phyloP scores from a whole-genome alignment of 2,329 filamentous ascomycete species.

The Sporothrix humicola region DNA sequence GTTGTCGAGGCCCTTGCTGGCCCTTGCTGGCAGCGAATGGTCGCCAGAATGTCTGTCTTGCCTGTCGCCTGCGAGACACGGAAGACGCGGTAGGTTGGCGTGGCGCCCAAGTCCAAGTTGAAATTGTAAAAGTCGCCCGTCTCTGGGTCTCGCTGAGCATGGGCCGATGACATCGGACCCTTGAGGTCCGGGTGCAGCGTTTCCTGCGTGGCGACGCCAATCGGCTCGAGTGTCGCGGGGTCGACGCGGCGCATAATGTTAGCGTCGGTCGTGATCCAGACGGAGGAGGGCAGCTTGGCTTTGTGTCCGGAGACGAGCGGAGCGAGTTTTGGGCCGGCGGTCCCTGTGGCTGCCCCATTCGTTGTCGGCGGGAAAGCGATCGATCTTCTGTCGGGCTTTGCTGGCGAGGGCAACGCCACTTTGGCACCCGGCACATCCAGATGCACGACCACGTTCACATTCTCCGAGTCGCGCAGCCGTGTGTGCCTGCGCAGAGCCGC shows the following conservation, averaged over 20 bases:
- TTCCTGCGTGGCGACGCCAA: conserved; percentile 65
- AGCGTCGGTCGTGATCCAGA: conserved; percentile 65
- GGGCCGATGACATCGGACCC: conserved; percentile 71
- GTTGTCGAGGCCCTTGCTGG: background rate
- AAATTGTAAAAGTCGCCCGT: conserved; percentile 83
- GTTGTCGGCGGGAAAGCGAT: background rate
- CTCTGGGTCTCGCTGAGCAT: conserved; percentile 71
- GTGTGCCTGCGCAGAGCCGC: conserved; percentile 38
- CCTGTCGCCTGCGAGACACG: conserved; percentile 64
- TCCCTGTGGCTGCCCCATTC: background rate
- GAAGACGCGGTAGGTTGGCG: conserved; percentile 72
- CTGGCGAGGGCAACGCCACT: background rate
- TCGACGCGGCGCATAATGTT: conserved; percentile 66
- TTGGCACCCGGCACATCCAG: conserved; percentile 60
- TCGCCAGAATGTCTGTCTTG: conserved; percentile 71
- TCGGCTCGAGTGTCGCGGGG: conserved; percentile 72
- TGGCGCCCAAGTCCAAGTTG: conserved; percentile 69
- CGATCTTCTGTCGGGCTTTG: conserved; percentile 7
- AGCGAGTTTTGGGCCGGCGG: background rate
- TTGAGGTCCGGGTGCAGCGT: conserved; percentile 70
- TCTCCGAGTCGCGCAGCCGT: conserved; percentile 47
- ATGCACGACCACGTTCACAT: conserved; percentile 70
- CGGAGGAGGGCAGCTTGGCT: conserved; percentile 50
- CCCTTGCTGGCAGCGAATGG: conserved; percentile 49
- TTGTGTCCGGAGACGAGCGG: conserved; percentile 45